Evolutionary conservation across 2,329 filamentous ascomycete species (phyloP), one percentile per base, ranked within the genome.

Genomic region (Scorias spongiosa): DNA sequence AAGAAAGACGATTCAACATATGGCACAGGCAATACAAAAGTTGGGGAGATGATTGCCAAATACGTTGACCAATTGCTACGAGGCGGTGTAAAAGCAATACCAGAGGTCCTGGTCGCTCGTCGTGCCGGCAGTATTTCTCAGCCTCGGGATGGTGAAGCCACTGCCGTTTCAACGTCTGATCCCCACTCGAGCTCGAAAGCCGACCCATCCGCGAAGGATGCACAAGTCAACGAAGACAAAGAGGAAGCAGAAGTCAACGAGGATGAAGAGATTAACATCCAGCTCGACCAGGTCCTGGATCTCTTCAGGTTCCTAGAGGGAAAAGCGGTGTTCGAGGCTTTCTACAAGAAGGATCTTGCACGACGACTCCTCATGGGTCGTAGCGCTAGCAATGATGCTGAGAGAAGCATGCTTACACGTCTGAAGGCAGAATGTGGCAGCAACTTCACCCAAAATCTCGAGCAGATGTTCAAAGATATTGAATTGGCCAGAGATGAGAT

Each of bases 391-490:
- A 84, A 89, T 44, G 91, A 98, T 63, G 89, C 91, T 0, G 93
- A 98, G 66, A 78, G 88, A 49, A 93, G 83, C 64, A 98, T 98
- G 91, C 74, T 98, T 40, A 74, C 84, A 20, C 85, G 93, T 52
- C 71, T 98, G 26, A 89, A 91, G 65, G 83, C 80, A 66, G 91
- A 98, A 67, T 98, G 91, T 58, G 91, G 91, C 34, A 82, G 84
- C 11, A 84, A 78, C 53, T 96, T 98, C 60, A 98, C 91, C 0
- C 88, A 94, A 59, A 98, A 98, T 56, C 71, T 99, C 0, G 93
- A 99, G 64, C 85, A 89, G 49, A 99, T 99, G 91, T 98, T 99
- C 70, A 94, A 93, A 62, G 91, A 99, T 57, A 86, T 96, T 62
- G 88, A 95, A 58, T 73, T 95, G 15, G 84, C 84, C 10, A 82